Conservation (phyloP, 1,284 basidiomycete species). For the Taiwanofungus camphoratus region DNA sequence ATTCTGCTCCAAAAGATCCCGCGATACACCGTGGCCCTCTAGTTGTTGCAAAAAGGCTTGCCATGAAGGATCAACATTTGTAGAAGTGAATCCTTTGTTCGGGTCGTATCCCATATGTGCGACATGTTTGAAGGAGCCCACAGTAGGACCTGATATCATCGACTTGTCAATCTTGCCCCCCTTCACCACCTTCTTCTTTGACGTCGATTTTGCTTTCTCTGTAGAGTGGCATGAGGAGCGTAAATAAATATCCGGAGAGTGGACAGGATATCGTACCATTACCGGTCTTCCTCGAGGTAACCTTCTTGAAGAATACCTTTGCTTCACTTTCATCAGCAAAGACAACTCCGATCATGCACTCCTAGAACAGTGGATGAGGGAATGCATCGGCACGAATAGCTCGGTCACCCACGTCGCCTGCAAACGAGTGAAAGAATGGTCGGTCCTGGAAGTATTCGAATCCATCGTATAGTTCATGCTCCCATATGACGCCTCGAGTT, state of each 20-base stretch:
- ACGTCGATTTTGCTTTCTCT: conserved; percentile 33
- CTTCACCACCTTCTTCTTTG: conserved; percentile 54
- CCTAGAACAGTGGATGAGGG: conserved; percentile 36
- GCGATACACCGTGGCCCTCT: conserved; percentile 64
- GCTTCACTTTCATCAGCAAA: conserved; percentile 90
- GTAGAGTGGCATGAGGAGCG: conserved; percentile 8
- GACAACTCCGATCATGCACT: conserved; percentile 87
- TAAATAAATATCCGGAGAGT: too few relatives aligned
- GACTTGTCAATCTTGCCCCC: conserved; percentile 84
- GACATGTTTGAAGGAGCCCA: conserved; percentile 83
- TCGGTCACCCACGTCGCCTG: conserved; percentile 73
- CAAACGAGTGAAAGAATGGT: conserved; percentile 91
- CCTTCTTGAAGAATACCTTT: conserved; percentile 85
- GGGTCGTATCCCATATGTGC: conserved; percentile 94
- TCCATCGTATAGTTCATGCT: conserved; percentile 86
- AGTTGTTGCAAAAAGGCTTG: conserved; percentile 71
- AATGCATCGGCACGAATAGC: conserved; percentile 5
- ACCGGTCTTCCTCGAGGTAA: conserved; percentile 64
- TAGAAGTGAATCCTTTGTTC: conserved; percentile 81
- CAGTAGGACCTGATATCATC: conserved; percentile 80
- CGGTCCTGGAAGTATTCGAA: conserved; percentile 86
- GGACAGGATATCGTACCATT: conserved; percentile 23
- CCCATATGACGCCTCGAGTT: conserved; percentile 88
- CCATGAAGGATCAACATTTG: conserved; percentile 94
- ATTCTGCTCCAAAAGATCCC: conserved; percentile 63